These are phyloP conservation scores for Tolypocladium album DNA, from an alignment of 2,329 filamentous ascomycete genomes.

Conservation along the genomic window DNA sequence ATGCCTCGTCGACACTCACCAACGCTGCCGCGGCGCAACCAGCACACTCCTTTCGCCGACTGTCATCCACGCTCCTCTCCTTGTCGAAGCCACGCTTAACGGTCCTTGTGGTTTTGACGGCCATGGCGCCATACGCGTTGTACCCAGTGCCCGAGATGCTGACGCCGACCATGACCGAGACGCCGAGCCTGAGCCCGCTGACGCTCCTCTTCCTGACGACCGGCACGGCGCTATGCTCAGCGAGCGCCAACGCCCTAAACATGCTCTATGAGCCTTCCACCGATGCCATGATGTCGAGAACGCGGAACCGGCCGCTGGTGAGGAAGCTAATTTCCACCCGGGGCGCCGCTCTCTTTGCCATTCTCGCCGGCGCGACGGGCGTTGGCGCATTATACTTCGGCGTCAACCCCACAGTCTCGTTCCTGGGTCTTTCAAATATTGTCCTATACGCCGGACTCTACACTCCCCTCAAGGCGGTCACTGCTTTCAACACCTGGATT, in stretches of 20 bases:
- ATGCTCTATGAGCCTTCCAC: constrained; percentile 92
- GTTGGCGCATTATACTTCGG: constrained; percentile 71
- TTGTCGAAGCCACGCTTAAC: constrained; percentile 93
- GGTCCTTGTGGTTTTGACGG: constrained; percentile 80
- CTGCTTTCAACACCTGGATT: constrained; percentile 86
- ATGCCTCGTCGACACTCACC: constrained; percentile 46
- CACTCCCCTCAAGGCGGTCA: constrained; percentile 82
- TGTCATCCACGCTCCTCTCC: constrained; percentile 71
- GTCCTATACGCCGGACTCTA: constrained; percentile 84
- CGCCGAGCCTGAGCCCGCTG: constrained; percentile 77
- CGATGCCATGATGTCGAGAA: constrained; percentile 90
- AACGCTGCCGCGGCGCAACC: constrained; percentile 39
- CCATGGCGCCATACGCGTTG: constrained; percentile 82
- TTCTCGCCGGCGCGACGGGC: constrained; percentile 59
- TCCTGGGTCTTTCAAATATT: constrained; percentile 77
- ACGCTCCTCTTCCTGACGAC: constrained; percentile 87
- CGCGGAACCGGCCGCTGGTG: constrained; percentile 80
- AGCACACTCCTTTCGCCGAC: constrained; percentile 46
- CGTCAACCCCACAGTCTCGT: constrained; percentile 87
- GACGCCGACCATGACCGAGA: constrained; percentile 49
- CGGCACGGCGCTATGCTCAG: constrained; percentile 81
- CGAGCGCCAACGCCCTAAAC: constrained; percentile 87
- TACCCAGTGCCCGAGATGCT: constrained; percentile 89
- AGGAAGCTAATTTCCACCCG: constrained; percentile 63
- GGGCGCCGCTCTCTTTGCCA: constrained; percentile 67